These are phyloP conservation scores for Albophoma yamanashiensis DNA, from an alignment of 2,329 filamentous ascomycete species.

Conservation along the genomic window DNA sequence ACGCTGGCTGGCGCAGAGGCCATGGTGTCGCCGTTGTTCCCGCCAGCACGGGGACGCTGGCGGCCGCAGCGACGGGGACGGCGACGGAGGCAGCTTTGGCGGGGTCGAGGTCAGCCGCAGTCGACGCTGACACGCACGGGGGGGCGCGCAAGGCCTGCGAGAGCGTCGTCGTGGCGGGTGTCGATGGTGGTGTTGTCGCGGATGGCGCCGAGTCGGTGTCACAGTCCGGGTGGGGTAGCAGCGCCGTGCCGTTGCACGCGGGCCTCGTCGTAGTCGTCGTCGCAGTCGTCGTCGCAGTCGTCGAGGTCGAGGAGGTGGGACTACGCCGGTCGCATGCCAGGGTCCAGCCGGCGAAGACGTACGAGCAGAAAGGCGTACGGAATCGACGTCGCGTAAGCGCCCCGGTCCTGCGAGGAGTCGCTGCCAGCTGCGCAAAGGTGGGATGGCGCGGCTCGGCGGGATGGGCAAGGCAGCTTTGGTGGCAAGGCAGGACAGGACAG, in stretches of 20 bases:
- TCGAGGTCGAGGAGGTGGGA: neutral
- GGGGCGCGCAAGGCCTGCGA: neutral
- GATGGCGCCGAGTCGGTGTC: neutral
- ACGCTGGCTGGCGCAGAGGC: slow-evolving; percentile 41
- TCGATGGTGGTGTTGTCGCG: neutral
- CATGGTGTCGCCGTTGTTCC: slow-evolving; percentile 15
- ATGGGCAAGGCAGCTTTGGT: neutral
- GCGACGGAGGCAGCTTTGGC: neutral
- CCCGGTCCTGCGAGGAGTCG: neutral
- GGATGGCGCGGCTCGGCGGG: neutral
- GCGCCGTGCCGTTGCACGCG: neutral
- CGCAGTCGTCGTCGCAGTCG: neutral
- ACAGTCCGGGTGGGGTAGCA: neutral
- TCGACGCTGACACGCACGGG: neutral
- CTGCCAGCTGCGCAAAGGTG: neutral
- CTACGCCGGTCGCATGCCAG: neutral
- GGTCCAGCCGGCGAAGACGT: neutral
- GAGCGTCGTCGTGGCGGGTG: neutral
- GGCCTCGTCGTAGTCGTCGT: too few species aligned
- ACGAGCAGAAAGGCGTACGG: neutral
- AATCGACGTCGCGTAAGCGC: neutral
- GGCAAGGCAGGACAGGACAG: neutral
- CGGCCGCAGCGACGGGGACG: slow-evolving; percentile 1
- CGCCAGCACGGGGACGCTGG: slow-evolving; percentile 6
- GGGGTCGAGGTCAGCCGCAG: neutral